Base-by-base conservation (phyloP, 2,329 filamentous ascomycete genomes). In the Cercospora brassicicola region DNA sequence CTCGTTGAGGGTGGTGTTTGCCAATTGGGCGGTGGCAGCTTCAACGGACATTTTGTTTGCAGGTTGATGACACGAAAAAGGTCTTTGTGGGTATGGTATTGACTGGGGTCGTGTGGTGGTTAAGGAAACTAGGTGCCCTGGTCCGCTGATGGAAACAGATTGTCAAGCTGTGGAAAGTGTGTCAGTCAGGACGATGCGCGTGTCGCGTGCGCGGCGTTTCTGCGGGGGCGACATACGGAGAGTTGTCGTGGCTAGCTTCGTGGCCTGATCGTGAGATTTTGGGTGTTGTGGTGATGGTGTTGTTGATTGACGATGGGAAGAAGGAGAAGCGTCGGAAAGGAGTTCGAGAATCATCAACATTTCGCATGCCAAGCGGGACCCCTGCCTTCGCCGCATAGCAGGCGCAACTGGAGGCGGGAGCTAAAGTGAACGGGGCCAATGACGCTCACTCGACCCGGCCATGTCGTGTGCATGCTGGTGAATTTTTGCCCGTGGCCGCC, bases 11-110 rank as follows among this genome's bases (percentile, higher is more conserved):
- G 85, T 84, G 82, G 87, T 86, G 82, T 86, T 87, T 82, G 88
- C 87, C 86, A 91, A 82, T 81, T 84, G 82, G 86, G 85, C 85
- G 85, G 91, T 89, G 87, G 91, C 88, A 87, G 91, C 89, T 84
- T 91, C 90, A 86, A 92, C 88, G 91, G 94, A 96, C 94, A 98
- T 98, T 83, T 84, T 92, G 84, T 79, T 82, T 80, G 85, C 77
- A 81, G 81, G 82, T 83, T 84, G 82, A 83, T 81, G 82, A 83
- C 83, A 85, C 86, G 85, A 85, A 83, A 80, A 64, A 67, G 62
- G 55, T 26, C 66, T 66, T 62, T 71, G 67, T 57, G 61, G 30
- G 39, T 69, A 59, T 70, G 69, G 68, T 67, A 63, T 75, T 72
- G 69, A 36, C 31, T 66, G 73, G 74, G 76, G 76, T 73, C 71